Percentiles rank a stretch among this genome's conserved stretches.
These are phyloP conservation scores for Trichocladium antarcticum DNA, from an alignment of 495 filamentous ascomycete genomes.

Conservation along the genomic window DNA sequence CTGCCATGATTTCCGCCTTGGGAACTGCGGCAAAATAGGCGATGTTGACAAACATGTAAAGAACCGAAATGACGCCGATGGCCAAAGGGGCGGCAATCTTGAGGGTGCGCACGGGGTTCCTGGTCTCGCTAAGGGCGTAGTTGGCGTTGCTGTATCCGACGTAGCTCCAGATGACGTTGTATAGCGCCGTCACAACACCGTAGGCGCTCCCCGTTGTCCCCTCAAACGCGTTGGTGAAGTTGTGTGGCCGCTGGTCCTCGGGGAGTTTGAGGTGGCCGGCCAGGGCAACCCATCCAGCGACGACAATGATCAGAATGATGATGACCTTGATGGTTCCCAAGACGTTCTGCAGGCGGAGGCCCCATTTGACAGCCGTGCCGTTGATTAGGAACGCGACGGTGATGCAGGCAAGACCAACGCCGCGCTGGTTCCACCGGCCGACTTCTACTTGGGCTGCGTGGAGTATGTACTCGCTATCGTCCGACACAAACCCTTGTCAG, in stretches of 20 bases:
- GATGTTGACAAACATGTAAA: conserved; percentile 61
- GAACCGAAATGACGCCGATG: conserved; percentile 46
- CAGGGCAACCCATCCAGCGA: conserved; percentile 53
- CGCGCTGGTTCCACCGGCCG: conserved; percentile 57
- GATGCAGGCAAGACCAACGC: conserved; percentile 54
- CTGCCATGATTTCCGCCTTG: conserved; percentile 49
- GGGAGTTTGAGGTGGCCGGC: conserved; percentile 43
- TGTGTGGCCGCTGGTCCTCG: conserved; percentile 40
- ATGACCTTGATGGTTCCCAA: conserved; percentile 58
- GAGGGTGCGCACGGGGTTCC: conserved; percentile 51
- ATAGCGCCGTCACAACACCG: conserved; percentile 50
- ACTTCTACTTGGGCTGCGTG: conserved; percentile 48
- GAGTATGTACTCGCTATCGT: conserved; percentile 51
- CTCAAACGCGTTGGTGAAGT: conserved; percentile 56
- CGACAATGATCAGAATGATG: conserved; percentile 55
- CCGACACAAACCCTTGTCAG: too few relatives aligned
- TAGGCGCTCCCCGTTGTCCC: conserved; percentile 48
- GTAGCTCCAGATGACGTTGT: conserved; percentile 58
- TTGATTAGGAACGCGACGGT: conserved; percentile 54
- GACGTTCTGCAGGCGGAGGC: conserved; percentile 53
- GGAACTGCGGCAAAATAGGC: conserved; percentile 62
- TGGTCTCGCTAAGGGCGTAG: conserved; percentile 51
- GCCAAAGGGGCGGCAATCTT: conserved; percentile 53
- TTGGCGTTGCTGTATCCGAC: conserved; percentile 56
- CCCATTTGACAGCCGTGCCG: conserved; percentile 52